Base-by-base conservation (phyloP, 2,329 filamentous ascomycete species). In the Fusarium beomiforme region DNA sequence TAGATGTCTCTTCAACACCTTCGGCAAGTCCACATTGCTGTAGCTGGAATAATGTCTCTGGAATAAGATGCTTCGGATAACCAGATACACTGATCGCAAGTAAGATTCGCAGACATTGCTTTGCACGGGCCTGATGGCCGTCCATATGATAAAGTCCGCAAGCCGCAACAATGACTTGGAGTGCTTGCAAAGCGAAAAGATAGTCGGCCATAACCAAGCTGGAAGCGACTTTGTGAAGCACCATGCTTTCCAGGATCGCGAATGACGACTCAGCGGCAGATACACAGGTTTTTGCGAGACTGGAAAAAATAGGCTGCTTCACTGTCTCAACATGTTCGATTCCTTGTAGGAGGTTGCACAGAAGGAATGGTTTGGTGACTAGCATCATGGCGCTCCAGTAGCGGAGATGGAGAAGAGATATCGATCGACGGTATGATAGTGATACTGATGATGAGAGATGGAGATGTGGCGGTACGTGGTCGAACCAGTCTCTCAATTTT, bases 161-260 rank as follows among this genome's bases (percentile, higher is more conserved):
- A 3, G 51, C 51, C 23, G 51, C 51, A 0, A 44, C 24, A 0
- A 43, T 44, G 6, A 54, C 51, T 3, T 54, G 36, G 8, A 54
- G 36, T 5, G 51, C 36, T 12, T 54, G 51, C 1, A 54, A 31
- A 2, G 36, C 24, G n/a, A 54, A 54, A 0, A 54, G 16, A 0
- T 43, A 54, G 6, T 54, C 51, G 4, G 51, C 36, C 51, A 54
- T 54, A 1, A 54, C 24, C 12, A 54, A 17, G 0, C 51, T 54
- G 0, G 51, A 54, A 4, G 51, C 51, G 0, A 54, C 51, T 0
- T 54, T 54, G 0, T 54, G 16, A 0, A 54, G n/a, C 0, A 54
- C 26, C 51, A 54, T 54, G 8, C 36, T 44, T 16, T 54, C 51
- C 2, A 54, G 5, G 2, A 54, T 54, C 36, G 43, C 36, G 6